A percentile compares a stretch with the other conserved stretches of the same genome.
These are phyloP conservation scores for Martensiomyces pterosporus DNA, from an alignment of 192 early-diverging fungal genomes.

Conservation along the genomic window DNA sequence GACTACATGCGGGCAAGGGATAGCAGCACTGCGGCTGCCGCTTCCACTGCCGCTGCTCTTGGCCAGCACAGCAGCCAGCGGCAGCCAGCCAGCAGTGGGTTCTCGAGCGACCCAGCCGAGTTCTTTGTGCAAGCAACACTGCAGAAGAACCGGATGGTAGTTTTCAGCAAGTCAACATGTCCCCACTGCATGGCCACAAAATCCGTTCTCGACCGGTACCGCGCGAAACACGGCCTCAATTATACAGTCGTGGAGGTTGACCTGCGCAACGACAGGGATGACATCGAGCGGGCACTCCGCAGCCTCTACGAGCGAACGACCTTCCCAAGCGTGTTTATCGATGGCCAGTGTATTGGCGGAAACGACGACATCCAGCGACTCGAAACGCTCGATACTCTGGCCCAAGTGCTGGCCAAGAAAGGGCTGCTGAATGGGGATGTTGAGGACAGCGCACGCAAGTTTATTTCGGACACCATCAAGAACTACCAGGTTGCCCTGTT, in stretches of 20 bases:
- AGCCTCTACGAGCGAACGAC: conserved; percentile 54
- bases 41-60: too few relatives aligned
- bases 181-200: conserved; percentile 64
- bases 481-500: background rate
- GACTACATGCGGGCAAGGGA: too few relatives aligned
- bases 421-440: conserved; percentile 1
- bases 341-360: conserved; percentile 60
- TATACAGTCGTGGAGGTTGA: conserved; percentile 51
- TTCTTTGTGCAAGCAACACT: conserved; percentile 19
- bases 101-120: conserved; percentile 10
- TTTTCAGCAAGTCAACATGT: conserved; percentile 73
- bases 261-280: conserved; percentile 39
- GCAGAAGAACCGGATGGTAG: conserved; percentile 26
- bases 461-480: background rate
- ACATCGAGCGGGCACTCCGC: conserved; percentile 49
- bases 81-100: background rate
- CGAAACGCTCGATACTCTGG: conserved; percentile 32
- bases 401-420: conserved; percentile 36
- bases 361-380: conserved; percentile 48
- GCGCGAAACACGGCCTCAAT: conserved; percentile 20
- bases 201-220: conserved; percentile 36
- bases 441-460: background rate
- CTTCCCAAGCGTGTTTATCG: conserved; percentile 65
- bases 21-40: too few relatives aligned
- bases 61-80: background rate